A percentile compares a stretch with the other conserved stretches of the same genome.
Evolutionary conservation across 2,329 filamentous ascomycete genomes (phyloP).

Genomic region (Coniochaeta prunicola): DNA sequence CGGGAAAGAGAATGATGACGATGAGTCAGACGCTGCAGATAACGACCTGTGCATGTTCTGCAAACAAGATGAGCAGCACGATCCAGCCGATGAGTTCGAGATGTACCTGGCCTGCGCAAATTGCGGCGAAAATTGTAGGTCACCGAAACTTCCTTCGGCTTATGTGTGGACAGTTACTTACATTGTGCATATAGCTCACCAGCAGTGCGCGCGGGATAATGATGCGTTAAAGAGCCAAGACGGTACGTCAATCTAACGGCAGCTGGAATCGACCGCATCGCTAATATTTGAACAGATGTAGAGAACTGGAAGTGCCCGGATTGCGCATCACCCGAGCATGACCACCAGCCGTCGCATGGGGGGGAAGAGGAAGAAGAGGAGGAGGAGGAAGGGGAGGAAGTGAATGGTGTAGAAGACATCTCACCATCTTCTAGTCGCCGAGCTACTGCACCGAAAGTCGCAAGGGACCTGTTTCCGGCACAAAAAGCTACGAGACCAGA

Average conservation of each 20-base stretch:
- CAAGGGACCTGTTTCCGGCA: slow-evolving; percentile 65
- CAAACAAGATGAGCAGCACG: slow-evolving; percentile 73
- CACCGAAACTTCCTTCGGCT: slow-evolving; percentile 1
- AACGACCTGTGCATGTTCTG: slow-evolving; percentile 61
- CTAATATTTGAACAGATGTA: slow-evolving; percentile 22
- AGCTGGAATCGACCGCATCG: not conserved
- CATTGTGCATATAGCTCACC: slow-evolving; percentile 61
- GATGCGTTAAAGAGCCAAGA: slow-evolving; percentile 54
- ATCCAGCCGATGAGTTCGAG: slow-evolving; percentile 75
- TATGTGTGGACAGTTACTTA: slow-evolving; percentile 13
- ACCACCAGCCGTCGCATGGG: slow-evolving; percentile 16
- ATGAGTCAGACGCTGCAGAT: slow-evolving; percentile 46
- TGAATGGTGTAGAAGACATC: slow-evolving; percentile 23
- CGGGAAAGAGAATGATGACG: slow-evolving; percentile 35
- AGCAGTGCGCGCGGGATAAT: slow-evolving; percentile 76
- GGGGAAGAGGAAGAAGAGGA: slow-evolving; percentile 17
- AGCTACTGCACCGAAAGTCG: slow-evolving; percentile 57
- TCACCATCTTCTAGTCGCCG: slow-evolving; percentile 39
- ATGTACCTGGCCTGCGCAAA: slow-evolving; percentile 67
- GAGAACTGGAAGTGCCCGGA: slow-evolving; percentile 45
- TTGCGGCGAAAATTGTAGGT: slow-evolving; percentile 79
- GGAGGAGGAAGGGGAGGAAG: slow-evolving; percentile 17
- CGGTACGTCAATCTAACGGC: slow-evolving; percentile 40
- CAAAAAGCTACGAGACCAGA: slow-evolving; percentile 56
- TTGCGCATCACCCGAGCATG: slow-evolving; percentile 25